phyloP scores from a whole-genome alignment of 2,329 filamentous ascomycete genomes.

The Aspergillus vadensis region DNA sequence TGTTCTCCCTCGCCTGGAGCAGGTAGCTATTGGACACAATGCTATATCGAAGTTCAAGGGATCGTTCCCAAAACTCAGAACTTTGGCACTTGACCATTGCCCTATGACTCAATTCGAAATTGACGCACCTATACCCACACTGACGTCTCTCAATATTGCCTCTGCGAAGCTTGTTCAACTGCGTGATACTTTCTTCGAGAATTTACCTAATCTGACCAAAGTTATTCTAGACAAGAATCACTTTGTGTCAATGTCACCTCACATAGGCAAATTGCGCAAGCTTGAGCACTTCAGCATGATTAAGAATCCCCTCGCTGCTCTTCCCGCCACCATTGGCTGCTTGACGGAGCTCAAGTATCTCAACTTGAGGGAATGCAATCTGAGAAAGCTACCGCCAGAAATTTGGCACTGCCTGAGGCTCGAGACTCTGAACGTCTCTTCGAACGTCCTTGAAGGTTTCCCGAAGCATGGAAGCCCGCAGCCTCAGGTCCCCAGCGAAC shows the following conservation, averaged over 20 bases:
- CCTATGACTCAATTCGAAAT: slow-evolving; percentile 94
- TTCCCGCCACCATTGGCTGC: slow-evolving; percentile 86
- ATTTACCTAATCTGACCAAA: slow-evolving; percentile 83
- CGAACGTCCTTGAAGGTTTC: slow-evolving; percentile 87
- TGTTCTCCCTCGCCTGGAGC: slow-evolving; percentile 80
- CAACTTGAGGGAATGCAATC: slow-evolving; percentile 90
- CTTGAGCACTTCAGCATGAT: slow-evolving; percentile 93
- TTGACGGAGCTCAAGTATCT: slow-evolving; percentile 80
- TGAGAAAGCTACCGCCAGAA: slow-evolving; percentile 83
- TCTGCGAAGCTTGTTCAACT: slow-evolving; percentile 89
- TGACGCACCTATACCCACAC: slow-evolving; percentile 70
- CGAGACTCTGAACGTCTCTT: slow-evolving; percentile 91
- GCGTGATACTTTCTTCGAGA: slow-evolving; percentile 80
- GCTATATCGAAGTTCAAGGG: slow-evolving; percentile 86
- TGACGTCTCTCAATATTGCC: slow-evolving; percentile 85
- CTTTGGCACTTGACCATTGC: slow-evolving; percentile 89
- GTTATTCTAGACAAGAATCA: slow-evolving; percentile 93
- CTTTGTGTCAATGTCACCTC: slow-evolving; percentile 82
- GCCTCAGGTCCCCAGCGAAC: slow-evolving; percentile 61
- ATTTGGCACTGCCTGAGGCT: slow-evolving; percentile 94
- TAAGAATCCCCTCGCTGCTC: slow-evolving; percentile 80
- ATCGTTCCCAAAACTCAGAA: slow-evolving; percentile 80
- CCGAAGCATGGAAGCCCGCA: slow-evolving; percentile 75
- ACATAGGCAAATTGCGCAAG: slow-evolving; percentile 79
- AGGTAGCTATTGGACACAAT: slow-evolving; percentile 89